Percentiles rank a stretch among this genome's conserved stretches.
Evolutionary conservation across 139 green algal genomes (phyloP).

Genomic region (Axilococcus clingmanii): DNA sequence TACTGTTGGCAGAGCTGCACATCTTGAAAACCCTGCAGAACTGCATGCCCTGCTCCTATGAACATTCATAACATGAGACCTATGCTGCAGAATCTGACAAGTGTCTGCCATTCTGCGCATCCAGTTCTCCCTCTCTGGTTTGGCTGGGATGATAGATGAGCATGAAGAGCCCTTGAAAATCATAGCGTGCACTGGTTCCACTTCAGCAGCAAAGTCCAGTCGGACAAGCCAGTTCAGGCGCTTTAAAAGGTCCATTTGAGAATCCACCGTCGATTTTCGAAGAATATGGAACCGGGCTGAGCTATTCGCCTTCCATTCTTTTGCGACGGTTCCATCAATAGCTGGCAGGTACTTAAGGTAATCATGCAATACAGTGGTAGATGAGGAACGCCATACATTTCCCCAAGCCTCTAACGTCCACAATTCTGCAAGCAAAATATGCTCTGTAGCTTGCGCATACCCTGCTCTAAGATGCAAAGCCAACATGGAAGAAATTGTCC

Average conservation of each 20-base stretch:
- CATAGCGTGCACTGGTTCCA: no score
- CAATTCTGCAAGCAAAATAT: not conserved
- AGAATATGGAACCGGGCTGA: not conserved
- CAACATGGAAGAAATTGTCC: constrained; percentile 3
- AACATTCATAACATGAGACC: no score
- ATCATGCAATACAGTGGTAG: not conserved
- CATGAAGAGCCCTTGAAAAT: no score
- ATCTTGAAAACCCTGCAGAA: no score
- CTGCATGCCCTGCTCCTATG: no score
- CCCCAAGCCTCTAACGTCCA: constrained; percentile 1
- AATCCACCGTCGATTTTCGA: not conserved
- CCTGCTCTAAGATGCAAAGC: not conserved
- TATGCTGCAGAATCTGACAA: no score
- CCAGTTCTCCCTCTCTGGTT: no score
- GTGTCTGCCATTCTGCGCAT: no score
- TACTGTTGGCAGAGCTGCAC: no score
- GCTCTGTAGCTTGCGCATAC: not conserved
- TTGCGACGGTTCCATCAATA: not conserved
- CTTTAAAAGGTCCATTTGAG: constrained; percentile 3
- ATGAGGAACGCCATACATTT: not conserved
- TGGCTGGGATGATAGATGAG: no score
- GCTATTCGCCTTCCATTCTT: not conserved
- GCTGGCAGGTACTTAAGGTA: not conserved
- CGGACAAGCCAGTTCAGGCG: not conserved
- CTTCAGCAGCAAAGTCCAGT: not conserved